A percentile compares a stretch with the other conserved stretches of the same genome.
Conservation (phyloP, 169 alveolate species). For the Eimeria brunetti region DNA sequence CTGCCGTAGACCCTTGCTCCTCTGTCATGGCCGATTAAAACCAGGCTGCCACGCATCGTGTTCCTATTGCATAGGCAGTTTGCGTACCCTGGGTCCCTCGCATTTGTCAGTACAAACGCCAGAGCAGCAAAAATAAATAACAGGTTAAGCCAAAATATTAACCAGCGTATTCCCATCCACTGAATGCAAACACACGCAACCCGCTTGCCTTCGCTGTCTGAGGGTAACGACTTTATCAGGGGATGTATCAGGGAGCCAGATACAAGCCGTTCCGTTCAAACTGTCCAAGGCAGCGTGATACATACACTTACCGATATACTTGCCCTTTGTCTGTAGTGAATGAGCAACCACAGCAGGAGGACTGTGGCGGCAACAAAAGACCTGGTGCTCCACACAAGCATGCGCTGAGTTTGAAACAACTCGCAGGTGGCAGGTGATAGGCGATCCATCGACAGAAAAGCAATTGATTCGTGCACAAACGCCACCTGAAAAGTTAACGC, state of each 20-base stretch:
- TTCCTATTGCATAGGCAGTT: not conserved
- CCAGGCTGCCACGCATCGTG: not conserved
- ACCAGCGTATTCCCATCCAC: conserved; percentile 78
- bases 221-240: not conserved
- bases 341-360: conserved; percentile 60
- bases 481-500: conserved; percentile 48
- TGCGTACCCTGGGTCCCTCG: conserved; percentile 44
- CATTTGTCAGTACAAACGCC: conserved; percentile 68
- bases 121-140: conserved; percentile 57
- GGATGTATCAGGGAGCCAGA: not conserved
- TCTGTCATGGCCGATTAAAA: not conserved
- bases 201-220: not conserved
- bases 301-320: conserved; percentile 34
- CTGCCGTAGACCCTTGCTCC: not conserved
- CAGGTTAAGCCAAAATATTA: conserved; percentile 44
- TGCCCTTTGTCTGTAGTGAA: conserved; percentile 70
- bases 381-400: conserved; percentile 66
- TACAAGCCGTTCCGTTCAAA: not conserved
- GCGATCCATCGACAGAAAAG: conserved; percentile 63
- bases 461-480: conserved; percentile 53
- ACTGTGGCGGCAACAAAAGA: conserved; percentile 62
- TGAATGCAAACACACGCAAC: conserved; percentile 30
- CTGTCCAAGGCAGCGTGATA: not conserved
- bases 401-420: conserved; percentile 54
- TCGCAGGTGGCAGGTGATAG: conserved; percentile 63